phyloP scores from a whole-genome alignment of 2,329 filamentous ascomycete species.

The Trichophyton verrucosum region DNA sequence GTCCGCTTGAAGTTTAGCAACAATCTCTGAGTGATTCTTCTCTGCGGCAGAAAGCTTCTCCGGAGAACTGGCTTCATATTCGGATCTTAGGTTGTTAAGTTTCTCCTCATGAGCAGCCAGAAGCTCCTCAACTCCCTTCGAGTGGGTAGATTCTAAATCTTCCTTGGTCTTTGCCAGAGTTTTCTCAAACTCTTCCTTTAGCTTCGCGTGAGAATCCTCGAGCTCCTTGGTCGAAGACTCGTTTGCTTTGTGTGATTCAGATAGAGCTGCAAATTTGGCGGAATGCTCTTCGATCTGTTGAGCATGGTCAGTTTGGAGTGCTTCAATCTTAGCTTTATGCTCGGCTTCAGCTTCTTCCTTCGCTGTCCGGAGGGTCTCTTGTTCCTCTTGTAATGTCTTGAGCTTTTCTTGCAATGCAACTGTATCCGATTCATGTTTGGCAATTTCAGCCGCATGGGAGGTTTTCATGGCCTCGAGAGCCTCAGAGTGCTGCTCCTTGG shows the following conservation, averaged over 20 bases:
- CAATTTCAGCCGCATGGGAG: conserved; percentile 25
- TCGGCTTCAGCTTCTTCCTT: conserved; percentile 8
- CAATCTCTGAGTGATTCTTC: conserved; percentile 24
- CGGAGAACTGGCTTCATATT: conserved; percentile 27
- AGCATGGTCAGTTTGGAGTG: conserved; percentile 12
- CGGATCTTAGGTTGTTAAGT: conserved; percentile 23
- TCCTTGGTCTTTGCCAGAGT: conserved; percentile 24
- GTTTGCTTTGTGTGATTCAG: conserved; percentile 16
- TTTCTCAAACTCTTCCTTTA: conserved; percentile 29
- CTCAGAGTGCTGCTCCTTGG: conserved; percentile 24
- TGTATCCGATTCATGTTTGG: conserved; percentile 20
- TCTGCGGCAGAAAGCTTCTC: conserved; percentile 27
- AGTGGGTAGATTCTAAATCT: conserved; percentile 28
- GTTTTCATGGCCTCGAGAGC: conserved; percentile 25
- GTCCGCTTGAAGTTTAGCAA: conserved; percentile 25
- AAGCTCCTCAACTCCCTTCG: conserved; percentile 30
- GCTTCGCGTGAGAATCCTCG: conserved; percentile 22
- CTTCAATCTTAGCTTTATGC: conserved; percentile 11
- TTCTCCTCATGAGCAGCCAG: conserved; percentile 30
- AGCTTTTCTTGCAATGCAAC: conserved; percentile 11
- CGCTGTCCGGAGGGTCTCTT: conserved; percentile 10
- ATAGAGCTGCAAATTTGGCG: conserved; percentile 21
- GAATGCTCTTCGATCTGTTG: conserved; percentile 19
- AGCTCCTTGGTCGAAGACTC: conserved; percentile 26
- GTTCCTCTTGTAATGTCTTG: conserved; percentile 13